Conservation (phyloP, 2,329 filamentous ascomycete species). For the Zymoseptoria passerinii region DNA sequence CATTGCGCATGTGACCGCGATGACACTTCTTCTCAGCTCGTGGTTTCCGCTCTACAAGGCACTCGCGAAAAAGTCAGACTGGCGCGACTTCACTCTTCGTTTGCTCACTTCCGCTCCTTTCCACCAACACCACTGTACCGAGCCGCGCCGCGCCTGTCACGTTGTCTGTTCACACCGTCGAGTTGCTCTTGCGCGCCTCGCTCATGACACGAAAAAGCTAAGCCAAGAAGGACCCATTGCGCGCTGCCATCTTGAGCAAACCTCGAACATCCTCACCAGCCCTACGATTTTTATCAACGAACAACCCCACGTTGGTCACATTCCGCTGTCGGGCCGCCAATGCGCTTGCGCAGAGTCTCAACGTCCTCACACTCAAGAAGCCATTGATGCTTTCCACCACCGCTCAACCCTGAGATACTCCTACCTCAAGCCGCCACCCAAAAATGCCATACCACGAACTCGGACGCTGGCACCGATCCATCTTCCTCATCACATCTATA, state of each 20-base stretch:
- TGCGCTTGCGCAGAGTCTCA: not conserved
- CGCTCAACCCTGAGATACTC: not conserved
- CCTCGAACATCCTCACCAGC: not conserved
- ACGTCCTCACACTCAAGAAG: not conserved
- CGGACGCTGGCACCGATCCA: conserved; percentile 25
- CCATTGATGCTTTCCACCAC: not conserved
- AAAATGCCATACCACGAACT: conserved; percentile 22
- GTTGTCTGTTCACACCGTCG: not conserved
- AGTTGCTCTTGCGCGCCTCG: not conserved
- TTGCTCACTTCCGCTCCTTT: not conserved
- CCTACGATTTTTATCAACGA: not conserved
- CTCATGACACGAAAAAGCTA: not conserved
- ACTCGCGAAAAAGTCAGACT: not conserved
- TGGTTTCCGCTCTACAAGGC: not conserved
- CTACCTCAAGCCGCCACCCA: not conserved
- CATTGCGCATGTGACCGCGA: not conserved
- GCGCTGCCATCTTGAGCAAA: not conserved
- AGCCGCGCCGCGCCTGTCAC: not conserved
- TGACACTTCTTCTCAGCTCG: not conserved
- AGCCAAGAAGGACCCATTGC: not conserved
- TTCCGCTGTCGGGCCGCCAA: not conserved
- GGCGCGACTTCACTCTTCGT: not conserved
- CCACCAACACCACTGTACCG: too few species aligned
- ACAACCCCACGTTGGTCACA: not conserved
- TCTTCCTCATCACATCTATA: conserved; percentile 26